Evolutionary conservation across 306 rosid species (phyloP), one percentile per base, ranked within the genome.

Genomic region (Hylodesmum podocarpum): DNA sequence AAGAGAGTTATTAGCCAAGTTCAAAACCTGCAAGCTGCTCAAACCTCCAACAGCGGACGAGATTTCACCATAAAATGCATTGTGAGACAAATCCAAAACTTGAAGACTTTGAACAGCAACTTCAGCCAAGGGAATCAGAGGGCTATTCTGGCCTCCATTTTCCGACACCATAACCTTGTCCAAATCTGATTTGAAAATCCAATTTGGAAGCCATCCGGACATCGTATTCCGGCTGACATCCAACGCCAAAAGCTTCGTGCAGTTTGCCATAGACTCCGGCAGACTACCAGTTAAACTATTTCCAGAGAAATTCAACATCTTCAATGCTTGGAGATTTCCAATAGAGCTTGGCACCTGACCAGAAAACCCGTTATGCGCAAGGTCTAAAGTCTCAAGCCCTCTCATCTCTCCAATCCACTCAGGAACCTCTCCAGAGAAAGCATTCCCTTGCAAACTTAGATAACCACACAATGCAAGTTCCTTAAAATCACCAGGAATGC

Each of bases 381-480:
- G 86, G 79, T 96, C 98, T 81, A 96, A 74, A 63, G 79, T 82
- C 82, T 96, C 89, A 8, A 96, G 89, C 77, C 83, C 85, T 70
- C 72, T 90, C 94, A 96, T 83, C 34, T 88, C 97, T 19, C 91
- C 97, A 79, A 96, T 86, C 96, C 98, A 89, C 21, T 76, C 84
- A 8, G 96, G 90, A 92, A 92, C 59, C 80, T 84, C 89, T 28
- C 99, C 98, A 1, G 87, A 79, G 83, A 96, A 87, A 12, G 78
- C 83, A 44, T 96, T 96, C 39, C 80, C 82, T 24, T 81, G 72
- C 80, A 96, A 70, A 80, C 82, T 87, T 12, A 92, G 82, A 78
- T 72, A 84, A 74, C 66, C 74, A 83, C 98, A 92, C 80, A 96
- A 70, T 10, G 85, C 49, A 49, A 96, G 91, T 3, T 73, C 80